Conservation (phyloP, 495 filamentous ascomycete species). For the Aspergillus biplanus region DNA sequence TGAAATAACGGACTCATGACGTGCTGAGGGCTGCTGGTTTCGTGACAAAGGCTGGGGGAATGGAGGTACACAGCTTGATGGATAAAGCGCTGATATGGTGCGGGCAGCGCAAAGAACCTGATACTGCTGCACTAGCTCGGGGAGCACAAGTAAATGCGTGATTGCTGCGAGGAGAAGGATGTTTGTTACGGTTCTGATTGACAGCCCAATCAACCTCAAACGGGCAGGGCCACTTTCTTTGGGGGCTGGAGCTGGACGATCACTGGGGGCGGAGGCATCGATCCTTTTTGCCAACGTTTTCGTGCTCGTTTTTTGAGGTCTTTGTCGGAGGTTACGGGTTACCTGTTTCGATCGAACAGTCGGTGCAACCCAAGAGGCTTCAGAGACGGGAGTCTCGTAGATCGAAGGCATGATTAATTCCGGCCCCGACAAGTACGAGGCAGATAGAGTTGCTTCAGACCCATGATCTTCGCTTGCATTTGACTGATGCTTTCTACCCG, state of each 20-base stretch:
- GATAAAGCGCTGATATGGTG: conserved; percentile 34
- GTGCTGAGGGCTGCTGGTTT: conserved; percentile 18
- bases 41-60: conserved; percentile 20
- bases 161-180: conserved; percentile 37
- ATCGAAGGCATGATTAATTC: conserved; percentile 54
- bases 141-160: conserved; percentile 44
- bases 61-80: conserved; percentile 37
- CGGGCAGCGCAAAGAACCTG: conserved; percentile 37
- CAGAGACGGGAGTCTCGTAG: conserved; percentile 38
- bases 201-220: conserved; percentile 6
- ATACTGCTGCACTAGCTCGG: conserved; percentile 44
- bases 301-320: conserved; percentile 30
- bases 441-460: conserved; percentile 34
- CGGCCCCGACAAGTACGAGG: conserved; percentile 42
- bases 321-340: conserved; percentile 28
- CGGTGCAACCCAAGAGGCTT: conserved; percentile 47
- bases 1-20: conserved; percentile 28
- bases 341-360: conserved; percentile 27
- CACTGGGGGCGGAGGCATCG: conserved; percentile 1
- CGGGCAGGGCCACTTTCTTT: conserved; percentile 4
- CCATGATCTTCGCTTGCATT: conserved; percentile 21
- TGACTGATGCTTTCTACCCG: conserved; percentile 7
- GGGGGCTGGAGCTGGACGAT: conserved; percentile 6
- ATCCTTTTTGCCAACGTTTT: conserved; percentile 7
- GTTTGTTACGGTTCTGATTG: conserved; percentile 37